These are phyloP conservation scores for Globisporangium sylvaticum DNA, from an alignment of 352 stramenopile genomes.

Conservation along the genomic window DNA sequence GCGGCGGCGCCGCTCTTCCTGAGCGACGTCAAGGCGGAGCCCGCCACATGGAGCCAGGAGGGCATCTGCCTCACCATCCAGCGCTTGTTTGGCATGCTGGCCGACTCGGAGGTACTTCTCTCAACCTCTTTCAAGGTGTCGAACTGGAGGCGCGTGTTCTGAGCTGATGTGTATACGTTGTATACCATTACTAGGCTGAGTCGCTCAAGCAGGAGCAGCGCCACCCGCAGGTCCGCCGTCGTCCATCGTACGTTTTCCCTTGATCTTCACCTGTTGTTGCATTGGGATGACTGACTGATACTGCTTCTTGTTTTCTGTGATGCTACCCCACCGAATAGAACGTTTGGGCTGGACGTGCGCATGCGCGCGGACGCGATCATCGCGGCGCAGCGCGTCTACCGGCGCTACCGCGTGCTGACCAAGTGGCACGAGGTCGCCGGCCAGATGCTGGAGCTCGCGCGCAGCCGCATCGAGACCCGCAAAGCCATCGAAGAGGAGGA, in stretches of 20 bases:
- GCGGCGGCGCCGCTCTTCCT: conserved; percentile 38
- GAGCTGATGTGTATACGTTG: not conserved
- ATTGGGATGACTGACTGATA: not conserved
- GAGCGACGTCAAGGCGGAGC: conserved; percentile 42
- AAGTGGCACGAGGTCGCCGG: conserved; percentile 38
- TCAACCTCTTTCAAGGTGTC: not conserved
- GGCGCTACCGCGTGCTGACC: conserved; percentile 34
- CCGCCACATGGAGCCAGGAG: conserved; percentile 50
- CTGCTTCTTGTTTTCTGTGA: not conserved
- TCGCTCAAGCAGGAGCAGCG: conserved; percentile 40
- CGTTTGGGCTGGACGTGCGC: conserved; percentile 18
- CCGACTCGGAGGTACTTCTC: conserved; percentile 40
- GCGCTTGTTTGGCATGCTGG: conserved; percentile 50
- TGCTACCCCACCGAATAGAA: not conserved
- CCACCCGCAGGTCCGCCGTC: conserved; percentile 26
- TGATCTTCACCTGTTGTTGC: not conserved
- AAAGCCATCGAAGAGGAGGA: conserved; percentile 30
- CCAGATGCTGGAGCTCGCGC: conserved; percentile 41
- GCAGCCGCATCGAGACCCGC: conserved; percentile 23
- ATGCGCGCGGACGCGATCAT: conserved; percentile 19
- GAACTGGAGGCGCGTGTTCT: not conserved
- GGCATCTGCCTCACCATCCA: conserved; percentile 46
- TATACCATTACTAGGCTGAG: conserved; percentile 22
- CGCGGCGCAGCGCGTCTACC: conserved; percentile 33
- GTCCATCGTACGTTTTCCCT: conserved; percentile 22